Base-by-base conservation (phyloP, 208 protist genomes). In the Acanthamoeba triangularis region DNA sequence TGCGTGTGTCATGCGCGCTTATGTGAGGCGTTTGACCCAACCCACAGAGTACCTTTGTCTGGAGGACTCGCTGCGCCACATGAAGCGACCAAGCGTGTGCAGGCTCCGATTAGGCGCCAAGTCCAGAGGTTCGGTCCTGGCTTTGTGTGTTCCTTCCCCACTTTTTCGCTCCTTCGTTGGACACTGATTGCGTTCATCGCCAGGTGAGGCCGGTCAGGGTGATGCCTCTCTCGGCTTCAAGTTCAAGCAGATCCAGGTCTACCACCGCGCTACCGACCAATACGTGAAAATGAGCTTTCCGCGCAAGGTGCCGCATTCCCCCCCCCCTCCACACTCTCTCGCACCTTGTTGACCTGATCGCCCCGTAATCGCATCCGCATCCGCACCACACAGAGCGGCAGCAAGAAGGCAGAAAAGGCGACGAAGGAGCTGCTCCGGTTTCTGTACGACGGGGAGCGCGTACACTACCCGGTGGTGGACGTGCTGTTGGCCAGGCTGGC, bases 401-500 rank as follows among this genome's bases (percentile, higher is more conserved):
- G 30, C 76, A 85, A 85, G 76, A 85, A 20, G 30, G 41, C 35
- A 23, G 44, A 85, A 37, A 85, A 85, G 47, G 76, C 76, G 41
- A 56, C 41, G 76, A 85, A 85, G 30, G 76, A 59, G 30, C 47
- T 85, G 76, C 76, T 85, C 41, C 76, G 76, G 13, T 85, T 85
- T 56, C 44, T 85, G 47, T 85, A 33, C 11, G 76, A 85, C 25
- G 76, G 76, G 7, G 76, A 85, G 41, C 35, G 47, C 28, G 14
- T 85, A 0, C 76, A 59, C 47, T 85, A 85, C 30, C 0, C 76
- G 16, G 76, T 85, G 35, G 76, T 25, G 41, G 76, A 85, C 44
- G 76, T 59, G 44, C 30, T 85, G 20, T 35, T 85, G 76, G 35
- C 76, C 23, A 85, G 54, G 76, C 76, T 85, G 28, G 76, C 76